Percentiles rank a stretch among this genome's conserved stretches.
Evolutionary conservation across 2,329 filamentous ascomycete genomes (phyloP).

Genomic region (Talaromyces sp.): DNA sequence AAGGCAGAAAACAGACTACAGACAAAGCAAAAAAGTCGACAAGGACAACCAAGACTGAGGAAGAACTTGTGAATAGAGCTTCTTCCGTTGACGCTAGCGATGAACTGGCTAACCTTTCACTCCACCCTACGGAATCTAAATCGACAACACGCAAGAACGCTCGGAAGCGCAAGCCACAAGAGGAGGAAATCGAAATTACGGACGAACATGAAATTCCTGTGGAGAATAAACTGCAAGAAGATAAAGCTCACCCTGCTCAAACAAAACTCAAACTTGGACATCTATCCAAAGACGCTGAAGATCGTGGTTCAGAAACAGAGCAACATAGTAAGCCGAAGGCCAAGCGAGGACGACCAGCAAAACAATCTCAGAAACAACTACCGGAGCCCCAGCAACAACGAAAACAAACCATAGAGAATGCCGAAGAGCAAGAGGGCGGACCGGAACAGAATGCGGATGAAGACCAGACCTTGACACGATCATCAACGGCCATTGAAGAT

Average conservation of each 20-base stretch:
- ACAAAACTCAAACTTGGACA: conserved; percentile 6
- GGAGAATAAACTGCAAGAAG: conserved; percentile 9
- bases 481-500: neutral
- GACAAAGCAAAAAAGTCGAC: neutral
- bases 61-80: neutral
- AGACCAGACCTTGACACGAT: neutral
- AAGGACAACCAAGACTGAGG: neutral
- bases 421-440: neutral
- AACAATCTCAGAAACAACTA: neutral
- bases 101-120: neutral
- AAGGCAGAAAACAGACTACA: neutral
- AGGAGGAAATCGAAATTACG: neutral
- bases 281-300: neutral
- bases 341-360: conserved; percentile 8
- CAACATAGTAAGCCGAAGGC: neutral
- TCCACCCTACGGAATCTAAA: neutral
- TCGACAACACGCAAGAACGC: neutral
- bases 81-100: neutral
- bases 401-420: neutral
- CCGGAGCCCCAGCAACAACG: neutral
- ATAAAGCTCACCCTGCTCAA: neutral
- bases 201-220: neutral
- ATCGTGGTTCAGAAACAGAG: neutral
- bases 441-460: neutral
- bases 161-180: conserved; percentile 1